These are phyloP conservation scores for Teunomyces kruisii DNA, from an alignment of 805 yeast species.

Conservation along the genomic window DNA sequence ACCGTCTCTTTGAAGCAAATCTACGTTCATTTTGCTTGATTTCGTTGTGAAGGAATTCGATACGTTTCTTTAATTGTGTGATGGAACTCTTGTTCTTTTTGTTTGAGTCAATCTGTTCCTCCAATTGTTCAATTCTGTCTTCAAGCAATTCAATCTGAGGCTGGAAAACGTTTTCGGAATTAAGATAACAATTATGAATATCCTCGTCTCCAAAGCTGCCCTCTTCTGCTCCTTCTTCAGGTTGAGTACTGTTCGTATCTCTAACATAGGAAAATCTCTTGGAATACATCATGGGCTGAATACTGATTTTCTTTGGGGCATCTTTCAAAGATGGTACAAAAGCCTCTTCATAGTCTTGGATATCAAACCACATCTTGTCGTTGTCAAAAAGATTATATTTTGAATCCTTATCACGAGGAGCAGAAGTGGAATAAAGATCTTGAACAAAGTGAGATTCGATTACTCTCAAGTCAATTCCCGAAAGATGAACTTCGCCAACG, in stretches of 20 bases:
- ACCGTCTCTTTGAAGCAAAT: not conserved
- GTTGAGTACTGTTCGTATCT: constrained; percentile 39
- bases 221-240: constrained; percentile 10
- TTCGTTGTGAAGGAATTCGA: constrained; percentile 17
- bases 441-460: constrained; percentile 48
- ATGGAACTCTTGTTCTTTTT: constrained; percentile 7
- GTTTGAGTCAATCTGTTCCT: constrained; percentile 14
- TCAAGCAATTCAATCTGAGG: constrained; percentile 27
- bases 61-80: constrained; percentile 15
- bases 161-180: constrained; percentile 24
- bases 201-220: constrained; percentile 24
- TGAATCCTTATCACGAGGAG: constrained; percentile 4
- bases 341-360: constrained; percentile 60
- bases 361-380: constrained; percentile 62
- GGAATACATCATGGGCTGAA: constrained; percentile 63
- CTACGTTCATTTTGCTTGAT: not conserved
- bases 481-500: constrained; percentile 60
- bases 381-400: constrained; percentile 47
- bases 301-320: constrained; percentile 42
- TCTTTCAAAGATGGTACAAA: constrained; percentile 39
- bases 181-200: constrained; percentile 31
- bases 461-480: constrained; percentile 59
- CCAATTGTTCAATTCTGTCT: constrained; percentile 27
- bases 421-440: constrained; percentile 18
- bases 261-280: constrained; percentile 70